phyloP scores from a whole-genome alignment of 2,329 filamentous ascomycete genomes.

The Aspergillus ochraceus region DNA sequence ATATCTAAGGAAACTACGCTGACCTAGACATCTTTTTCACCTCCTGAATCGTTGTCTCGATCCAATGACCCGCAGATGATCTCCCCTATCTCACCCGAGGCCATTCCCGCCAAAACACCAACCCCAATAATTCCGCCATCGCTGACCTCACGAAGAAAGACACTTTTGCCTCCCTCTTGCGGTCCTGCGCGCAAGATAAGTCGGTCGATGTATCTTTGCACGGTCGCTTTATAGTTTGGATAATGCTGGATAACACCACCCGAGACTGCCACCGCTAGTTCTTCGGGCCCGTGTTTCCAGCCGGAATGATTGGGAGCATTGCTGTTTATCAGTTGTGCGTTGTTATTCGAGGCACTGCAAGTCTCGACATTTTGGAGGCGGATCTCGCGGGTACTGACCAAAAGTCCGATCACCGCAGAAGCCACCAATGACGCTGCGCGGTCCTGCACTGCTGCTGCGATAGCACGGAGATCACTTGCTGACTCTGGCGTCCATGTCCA shows the following conservation, averaged over 20 bases:
- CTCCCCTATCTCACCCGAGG: slow-evolving; percentile 31
- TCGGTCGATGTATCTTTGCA: slow-evolving; percentile 66
- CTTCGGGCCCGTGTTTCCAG: slow-evolving; percentile 45
- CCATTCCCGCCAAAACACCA: slow-evolving; percentile 51
- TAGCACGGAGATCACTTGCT: slow-evolving; percentile 59
- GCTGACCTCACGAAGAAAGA: slow-evolving; percentile 50
- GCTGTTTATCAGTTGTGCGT: background rate
- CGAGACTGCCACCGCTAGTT: slow-evolving; percentile 73
- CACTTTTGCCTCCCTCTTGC: slow-evolving; percentile 47
- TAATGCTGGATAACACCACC: slow-evolving; percentile 76
- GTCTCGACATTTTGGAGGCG: slow-evolving; percentile 30
- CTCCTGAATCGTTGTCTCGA: background rate
- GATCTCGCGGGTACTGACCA: slow-evolving; percentile 67
- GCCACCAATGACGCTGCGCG: slow-evolving; percentile 71
- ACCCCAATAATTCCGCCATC: slow-evolving; percentile 55
- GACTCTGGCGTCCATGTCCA: slow-evolving; percentile 64
- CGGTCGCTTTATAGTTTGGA: slow-evolving; percentile 67
- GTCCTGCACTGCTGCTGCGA: slow-evolving; percentile 66
- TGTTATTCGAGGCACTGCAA: background rate
- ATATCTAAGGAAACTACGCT: background rate
- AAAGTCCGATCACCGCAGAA: slow-evolving; percentile 65
- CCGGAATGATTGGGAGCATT: background rate
- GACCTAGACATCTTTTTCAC: background rate
- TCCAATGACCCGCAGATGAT: slow-evolving; percentile 22
- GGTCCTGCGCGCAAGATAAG: slow-evolving; percentile 43